These are phyloP conservation scores for Cucurbitaria berberidis DNA, from an alignment of 2,329 filamentous ascomycete genomes.

Conservation along the genomic window DNA sequence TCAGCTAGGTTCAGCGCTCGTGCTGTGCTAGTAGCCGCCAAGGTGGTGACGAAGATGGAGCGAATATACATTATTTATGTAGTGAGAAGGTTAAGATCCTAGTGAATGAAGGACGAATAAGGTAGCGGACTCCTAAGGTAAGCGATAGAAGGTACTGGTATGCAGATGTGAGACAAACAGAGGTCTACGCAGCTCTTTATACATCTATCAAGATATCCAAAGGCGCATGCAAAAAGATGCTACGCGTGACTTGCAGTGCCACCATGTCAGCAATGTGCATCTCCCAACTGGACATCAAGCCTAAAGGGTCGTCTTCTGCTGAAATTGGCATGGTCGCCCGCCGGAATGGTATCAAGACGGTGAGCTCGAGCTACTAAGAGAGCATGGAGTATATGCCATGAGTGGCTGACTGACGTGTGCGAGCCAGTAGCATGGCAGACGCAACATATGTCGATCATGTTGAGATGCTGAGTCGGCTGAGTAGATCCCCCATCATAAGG, in stretches of 20 bases:
- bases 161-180: constrained; percentile 11
- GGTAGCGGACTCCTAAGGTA: background rate
- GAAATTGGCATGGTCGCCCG: constrained; percentile 19
- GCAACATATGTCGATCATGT: constrained; percentile 16
- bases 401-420: constrained; percentile 13
- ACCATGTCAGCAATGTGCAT: constrained; percentile 10
- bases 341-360: constrained; percentile 24
- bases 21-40: constrained; percentile 33
- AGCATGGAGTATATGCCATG: constrained; percentile 20
- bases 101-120: constrained; percentile 12
- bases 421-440: constrained; percentile 19
- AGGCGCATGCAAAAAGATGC: constrained; percentile 20
- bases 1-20: constrained; percentile 33
- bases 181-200: constrained; percentile 25
- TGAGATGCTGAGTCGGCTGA: background rate
- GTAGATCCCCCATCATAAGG: background rate
- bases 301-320: constrained; percentile 11
- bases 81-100: constrained; percentile 1
- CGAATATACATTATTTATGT: constrained; percentile 45
- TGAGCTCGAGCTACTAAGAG: constrained; percentile 21
- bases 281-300: constrained; percentile 15
- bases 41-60: constrained; percentile 29
- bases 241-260: constrained; percentile 7
- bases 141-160: constrained; percentile 18
- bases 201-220: constrained; percentile 14